A percentile compares a stretch with the other conserved stretches of the same genome.
Conservation (phyloP, 1,139 yeast genomes). For the Taphrina pruni region DNA sequence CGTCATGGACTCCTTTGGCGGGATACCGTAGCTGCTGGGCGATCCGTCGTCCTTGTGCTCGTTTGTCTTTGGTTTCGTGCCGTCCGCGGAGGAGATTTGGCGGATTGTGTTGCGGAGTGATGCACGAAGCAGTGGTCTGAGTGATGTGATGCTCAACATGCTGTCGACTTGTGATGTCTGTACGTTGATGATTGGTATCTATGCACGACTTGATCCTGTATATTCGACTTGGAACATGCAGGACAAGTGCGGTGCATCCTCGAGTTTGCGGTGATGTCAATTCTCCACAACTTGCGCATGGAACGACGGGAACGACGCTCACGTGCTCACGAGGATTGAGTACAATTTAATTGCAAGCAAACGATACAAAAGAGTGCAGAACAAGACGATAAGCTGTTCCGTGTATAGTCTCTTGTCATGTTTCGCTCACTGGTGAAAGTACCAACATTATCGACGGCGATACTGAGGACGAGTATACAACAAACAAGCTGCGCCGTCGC, state of each 20-base stretch:
- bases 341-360: too few species aligned
- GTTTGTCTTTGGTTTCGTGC: slow-evolving; percentile 33
- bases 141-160: neutral
- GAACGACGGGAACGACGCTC: neutral
- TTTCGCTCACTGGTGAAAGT: slow-evolving; percentile 7
- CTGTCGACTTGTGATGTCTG: neutral
- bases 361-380: too few species aligned
- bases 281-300: neutral
- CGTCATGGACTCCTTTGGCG: slow-evolving; percentile 38
- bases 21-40: slow-evolving; percentile 33
- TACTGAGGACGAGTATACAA: neutral
- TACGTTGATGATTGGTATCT: too few species aligned
- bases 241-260: neutral
- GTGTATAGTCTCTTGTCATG: neutral
- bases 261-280: slow-evolving; percentile 4
- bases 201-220: too few species aligned
- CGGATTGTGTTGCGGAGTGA: slow-evolving; percentile 10
- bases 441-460: slow-evolving; percentile 12
- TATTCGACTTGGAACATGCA: too few species aligned
- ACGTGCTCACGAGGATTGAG: neutral
- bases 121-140: slow-evolving; percentile 12
- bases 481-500: neutral
- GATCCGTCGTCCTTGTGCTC: slow-evolving; percentile 32
- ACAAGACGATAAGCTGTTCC: neutral
- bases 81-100: slow-evolving; percentile 7